Conservation (phyloP, 1,284 basidiomycete genomes). For the Cryptococcus sp. region DNA sequence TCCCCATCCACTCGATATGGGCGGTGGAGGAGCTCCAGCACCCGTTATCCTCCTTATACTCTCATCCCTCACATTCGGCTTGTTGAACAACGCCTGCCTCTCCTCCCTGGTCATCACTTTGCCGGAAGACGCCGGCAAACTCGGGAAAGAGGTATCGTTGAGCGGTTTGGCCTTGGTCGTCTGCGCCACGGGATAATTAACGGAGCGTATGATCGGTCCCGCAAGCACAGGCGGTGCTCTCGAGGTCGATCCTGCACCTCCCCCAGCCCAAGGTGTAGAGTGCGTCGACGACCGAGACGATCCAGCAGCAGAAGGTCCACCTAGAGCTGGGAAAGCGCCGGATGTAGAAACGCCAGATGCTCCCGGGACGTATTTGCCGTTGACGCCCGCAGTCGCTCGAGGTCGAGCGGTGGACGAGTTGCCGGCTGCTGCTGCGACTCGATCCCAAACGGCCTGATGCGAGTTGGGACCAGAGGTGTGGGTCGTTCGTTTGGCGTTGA, state of each 20-base stretch:
- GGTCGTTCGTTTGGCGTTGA: constrained; percentile 74
- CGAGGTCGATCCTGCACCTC: constrained; percentile 34
- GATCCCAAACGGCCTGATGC: constrained; percentile 69
- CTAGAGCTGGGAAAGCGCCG: constrained; percentile 36
- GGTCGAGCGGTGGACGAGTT: constrained; percentile 50
- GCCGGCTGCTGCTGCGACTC: constrained; percentile 70
- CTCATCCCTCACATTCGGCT: constrained; percentile 57
- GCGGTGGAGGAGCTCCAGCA: constrained; percentile 47
- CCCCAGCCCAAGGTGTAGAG: constrained; percentile 42
- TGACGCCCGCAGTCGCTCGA: constrained; percentile 37
- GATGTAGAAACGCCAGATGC: constrained; percentile 12
- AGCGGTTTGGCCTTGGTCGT: constrained; percentile 19
- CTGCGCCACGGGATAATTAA: constrained; percentile 29
- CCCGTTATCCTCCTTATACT: constrained; percentile 68
- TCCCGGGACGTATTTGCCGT: constrained; percentile 37
- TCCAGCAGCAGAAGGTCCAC: constrained; percentile 10
- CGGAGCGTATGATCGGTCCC: constrained; percentile 34
- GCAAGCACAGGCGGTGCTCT: constrained; percentile 27
- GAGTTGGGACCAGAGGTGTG: constrained; percentile 50
- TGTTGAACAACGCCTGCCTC: constrained; percentile 46
- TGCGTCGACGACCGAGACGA: constrained; percentile 12
- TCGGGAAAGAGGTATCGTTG: constrained; percentile 63
- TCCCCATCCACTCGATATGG: constrained; percentile 23
- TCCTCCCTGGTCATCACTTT: constrained; percentile 38
- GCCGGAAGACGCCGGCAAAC: constrained; percentile 52